Evolutionary conservation across 306 rosid species (phyloP), one percentile per base, ranked within the genome.

Genomic region (Prunus mira): DNA sequence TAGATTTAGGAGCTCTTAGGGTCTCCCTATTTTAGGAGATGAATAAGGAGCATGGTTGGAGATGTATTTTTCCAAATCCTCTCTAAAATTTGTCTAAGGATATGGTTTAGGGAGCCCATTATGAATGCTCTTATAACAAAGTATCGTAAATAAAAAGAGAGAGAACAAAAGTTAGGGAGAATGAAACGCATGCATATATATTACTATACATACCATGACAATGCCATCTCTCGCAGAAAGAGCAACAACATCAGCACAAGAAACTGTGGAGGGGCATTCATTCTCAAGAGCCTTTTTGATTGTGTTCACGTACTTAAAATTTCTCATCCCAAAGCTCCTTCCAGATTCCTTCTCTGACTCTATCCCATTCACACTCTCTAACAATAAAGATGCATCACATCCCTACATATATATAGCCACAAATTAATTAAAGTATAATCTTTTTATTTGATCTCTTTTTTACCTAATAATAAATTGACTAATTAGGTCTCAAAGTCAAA

Each of bases 221-320:
- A 91, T 82, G 69, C 84, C 99, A 60, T 92, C 93, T 79, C 96
- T 88, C 4, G 98, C 98, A 0, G 99, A 96, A 38, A 92, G 96
- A 28, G 96, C 89, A 32, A 92, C 86, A 57, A 96, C 82, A 76
- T 96, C 98, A 27, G 99, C 97, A 12, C 98, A 96, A 64, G 99
- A 96, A 8, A 96, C 98, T 0, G 96, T 87, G 15, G 63, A 58
- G 10, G 92, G 91, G 68, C 99, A 96, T 73, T 87, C 88, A 60
- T 60, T 20, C 69, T 96, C 99, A 4, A 92, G 71, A 1, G 98
- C 98, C 0, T 19, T 74, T 80, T 96, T 96, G 63, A 92, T 96
- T 27, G 77, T 91, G 73, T 73, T 83, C 2, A 89, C 81, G 61
- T 92, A 96, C 74, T 88, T 91, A 79, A 92, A 96, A 64, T 96